Evolutionary conservation across 352 stramenopile genomes (phyloP).

Genomic region (Phytophthora constricta): DNA sequence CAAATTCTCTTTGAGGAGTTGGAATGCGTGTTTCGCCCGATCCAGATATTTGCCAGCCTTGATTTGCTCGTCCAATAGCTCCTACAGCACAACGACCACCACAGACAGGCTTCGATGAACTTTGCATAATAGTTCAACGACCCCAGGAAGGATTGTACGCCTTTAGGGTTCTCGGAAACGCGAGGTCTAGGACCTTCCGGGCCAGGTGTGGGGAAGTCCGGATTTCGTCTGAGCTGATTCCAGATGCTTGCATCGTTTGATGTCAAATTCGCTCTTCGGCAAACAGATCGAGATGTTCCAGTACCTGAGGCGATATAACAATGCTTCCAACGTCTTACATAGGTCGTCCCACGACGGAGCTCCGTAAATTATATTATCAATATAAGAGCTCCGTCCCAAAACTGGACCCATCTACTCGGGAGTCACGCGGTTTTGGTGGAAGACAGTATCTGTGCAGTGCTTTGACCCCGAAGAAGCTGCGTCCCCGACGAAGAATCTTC

Average conservation of each 20-base stretch:
- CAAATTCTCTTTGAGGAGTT: constrained; percentile 37
- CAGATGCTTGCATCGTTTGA: constrained; percentile 13
- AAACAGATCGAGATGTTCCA: constrained; percentile 33
- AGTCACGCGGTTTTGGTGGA: constrained; percentile 11
- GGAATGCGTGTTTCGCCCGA: constrained; percentile 17
- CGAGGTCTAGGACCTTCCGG: constrained; percentile 6
- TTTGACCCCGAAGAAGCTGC: not conserved
- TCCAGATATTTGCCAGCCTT: constrained; percentile 23
- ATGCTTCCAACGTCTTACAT: constrained; percentile 6
- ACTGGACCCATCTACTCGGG: constrained; percentile 22
- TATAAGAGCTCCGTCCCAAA: constrained; percentile 19
- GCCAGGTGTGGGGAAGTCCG: constrained; percentile 7
- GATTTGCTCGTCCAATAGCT: constrained; percentile 15
- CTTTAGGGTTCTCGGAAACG: constrained; percentile 10
- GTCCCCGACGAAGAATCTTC: not conserved
- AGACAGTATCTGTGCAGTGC: constrained; percentile 11
- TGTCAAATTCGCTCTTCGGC: constrained; percentile 29
- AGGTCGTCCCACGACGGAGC: constrained; percentile 9
- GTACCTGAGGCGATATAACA: constrained; percentile 23
- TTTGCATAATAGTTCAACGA: constrained; percentile 37
- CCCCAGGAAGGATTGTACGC: constrained; percentile 26
- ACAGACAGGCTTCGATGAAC: constrained; percentile 25
- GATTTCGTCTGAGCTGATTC: constrained; percentile 19
- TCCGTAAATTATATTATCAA: constrained; percentile 33
- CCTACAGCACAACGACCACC: constrained; percentile 12